Percentiles rank a stretch among this genome's conserved stretches.
Conservation (phyloP, 176 grass and related monocot species). For the barley (Hordeum vulgare) region DNA sequence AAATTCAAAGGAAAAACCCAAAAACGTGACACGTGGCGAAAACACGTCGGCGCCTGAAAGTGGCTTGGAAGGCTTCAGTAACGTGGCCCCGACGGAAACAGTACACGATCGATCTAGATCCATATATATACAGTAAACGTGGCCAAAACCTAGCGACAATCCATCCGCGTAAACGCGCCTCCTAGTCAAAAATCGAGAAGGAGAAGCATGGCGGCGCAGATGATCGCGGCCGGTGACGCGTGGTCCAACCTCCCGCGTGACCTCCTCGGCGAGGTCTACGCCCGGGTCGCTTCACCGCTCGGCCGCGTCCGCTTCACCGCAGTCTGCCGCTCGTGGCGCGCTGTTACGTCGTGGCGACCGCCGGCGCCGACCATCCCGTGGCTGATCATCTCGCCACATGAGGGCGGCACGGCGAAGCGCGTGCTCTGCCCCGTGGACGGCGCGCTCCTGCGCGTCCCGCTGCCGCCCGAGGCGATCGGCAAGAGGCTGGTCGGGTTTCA, state of each 20-base stretch:
- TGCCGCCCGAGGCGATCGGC: too few relatives aligned
- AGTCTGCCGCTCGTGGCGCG: not conserved
- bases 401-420: too few relatives aligned
- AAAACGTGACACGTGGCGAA: too few relatives aligned
- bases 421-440: not conserved
- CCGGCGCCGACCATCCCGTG: not conserved
- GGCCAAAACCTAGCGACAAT: too few relatives aligned
- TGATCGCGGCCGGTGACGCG: not conserved
- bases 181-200: not conserved
- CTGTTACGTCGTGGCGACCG: not conserved
- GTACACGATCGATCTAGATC: too few relatives aligned
- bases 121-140: too few relatives aligned
- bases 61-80: too few relatives aligned
- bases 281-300: not conserved
- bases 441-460: not conserved
- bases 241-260: not conserved
- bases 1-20: too few relatives aligned
- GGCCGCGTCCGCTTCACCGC: not conserved
- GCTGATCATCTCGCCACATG: not conserved
- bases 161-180: too few relatives aligned
- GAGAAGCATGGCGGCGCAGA: not conserved
- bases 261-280: not conserved
- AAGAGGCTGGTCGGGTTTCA: not conserved
- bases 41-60: too few relatives aligned
- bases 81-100: too few relatives aligned